These are phyloP conservation scores for Phaeophleospora eucalypticola DNA, from an alignment of 2,329 filamentous ascomycete species.

Conservation along the genomic window DNA sequence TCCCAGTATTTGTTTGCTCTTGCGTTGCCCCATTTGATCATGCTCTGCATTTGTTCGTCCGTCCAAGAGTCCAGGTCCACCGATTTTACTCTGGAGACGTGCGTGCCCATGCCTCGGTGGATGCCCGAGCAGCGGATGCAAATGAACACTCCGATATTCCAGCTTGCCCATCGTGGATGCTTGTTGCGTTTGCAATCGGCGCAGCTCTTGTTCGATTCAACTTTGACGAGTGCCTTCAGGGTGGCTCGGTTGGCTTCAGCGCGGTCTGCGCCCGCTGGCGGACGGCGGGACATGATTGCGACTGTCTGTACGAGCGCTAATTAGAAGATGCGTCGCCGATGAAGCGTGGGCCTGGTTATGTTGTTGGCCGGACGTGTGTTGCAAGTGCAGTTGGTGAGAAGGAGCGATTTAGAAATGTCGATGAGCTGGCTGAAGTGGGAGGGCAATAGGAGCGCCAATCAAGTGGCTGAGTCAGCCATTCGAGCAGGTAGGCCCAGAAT, in stretches of 20 bases:
- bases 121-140: conserved; percentile 97
- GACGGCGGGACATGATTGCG: conserved; percentile 71
- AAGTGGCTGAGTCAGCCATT: background rate
- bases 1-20: conserved; percentile 99
- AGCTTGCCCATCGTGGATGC: conserved; percentile 97
- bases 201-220: conserved; percentile 94
- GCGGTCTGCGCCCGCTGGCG: conserved; percentile 71
- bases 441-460: background rate
- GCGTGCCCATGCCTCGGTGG: conserved; percentile 96
- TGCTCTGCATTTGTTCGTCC: conserved; percentile 91
- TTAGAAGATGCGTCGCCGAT: too few relatives aligned
- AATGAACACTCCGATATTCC: conserved; percentile 95
- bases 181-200: conserved; percentile 99
- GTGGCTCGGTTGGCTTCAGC: conserved; percentile 90
- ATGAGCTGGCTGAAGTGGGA: background rate
- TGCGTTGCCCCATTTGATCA: conserved; percentile 91
- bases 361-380: too few relatives aligned
- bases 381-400: background rate
- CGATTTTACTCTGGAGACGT: conserved; percentile 96
- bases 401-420: background rate
- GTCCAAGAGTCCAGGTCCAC: conserved; percentile 98
- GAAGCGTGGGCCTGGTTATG: too few relatives aligned
- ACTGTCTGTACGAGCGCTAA: too few relatives aligned
- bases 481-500: background rate
- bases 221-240: conserved; percentile 89